Conservation (phyloP, 306 rosid species). For the Prosopis cineraria region DNA sequence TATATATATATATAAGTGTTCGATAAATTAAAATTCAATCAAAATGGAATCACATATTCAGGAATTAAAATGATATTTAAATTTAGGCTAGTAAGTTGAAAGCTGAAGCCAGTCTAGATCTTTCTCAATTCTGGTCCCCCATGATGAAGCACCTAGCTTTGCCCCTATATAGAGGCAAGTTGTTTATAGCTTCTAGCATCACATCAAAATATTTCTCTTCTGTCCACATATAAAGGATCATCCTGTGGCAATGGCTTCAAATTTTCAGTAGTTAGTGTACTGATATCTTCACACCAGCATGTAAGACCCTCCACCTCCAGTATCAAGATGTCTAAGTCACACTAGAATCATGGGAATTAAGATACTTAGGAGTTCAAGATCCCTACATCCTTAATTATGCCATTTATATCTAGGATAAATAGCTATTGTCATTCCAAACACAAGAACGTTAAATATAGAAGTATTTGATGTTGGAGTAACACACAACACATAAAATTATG, state of each 20-base stretch:
- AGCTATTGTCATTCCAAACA: neutral
- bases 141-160: neutral
- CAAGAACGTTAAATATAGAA: neutral
- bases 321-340: neutral
- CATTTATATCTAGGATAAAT: neutral
- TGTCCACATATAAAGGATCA: no score
- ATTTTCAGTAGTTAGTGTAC: neutral
- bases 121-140: neutral
- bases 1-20: neutral
- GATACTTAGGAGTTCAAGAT: neutral
- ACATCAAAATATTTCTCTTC: neutral
- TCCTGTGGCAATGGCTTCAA: neutral
- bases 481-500: neutral
- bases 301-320: neutral
- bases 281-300: neutral
- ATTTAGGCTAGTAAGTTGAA: conserved; percentile 2
- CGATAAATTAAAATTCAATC: no score
- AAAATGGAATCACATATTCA: neutral
- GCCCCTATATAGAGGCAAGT: neutral
- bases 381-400: neutral
- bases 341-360: neutral
- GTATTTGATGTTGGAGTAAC: neutral
- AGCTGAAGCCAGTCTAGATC: neutral
- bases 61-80: neutral
- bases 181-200: neutral